A percentile compares a stretch with the other conserved stretches of the same genome.
Evolutionary conservation across 2,329 filamentous ascomycete species (phyloP).

Genomic region (Sclerotinia sclerotiorum): DNA sequence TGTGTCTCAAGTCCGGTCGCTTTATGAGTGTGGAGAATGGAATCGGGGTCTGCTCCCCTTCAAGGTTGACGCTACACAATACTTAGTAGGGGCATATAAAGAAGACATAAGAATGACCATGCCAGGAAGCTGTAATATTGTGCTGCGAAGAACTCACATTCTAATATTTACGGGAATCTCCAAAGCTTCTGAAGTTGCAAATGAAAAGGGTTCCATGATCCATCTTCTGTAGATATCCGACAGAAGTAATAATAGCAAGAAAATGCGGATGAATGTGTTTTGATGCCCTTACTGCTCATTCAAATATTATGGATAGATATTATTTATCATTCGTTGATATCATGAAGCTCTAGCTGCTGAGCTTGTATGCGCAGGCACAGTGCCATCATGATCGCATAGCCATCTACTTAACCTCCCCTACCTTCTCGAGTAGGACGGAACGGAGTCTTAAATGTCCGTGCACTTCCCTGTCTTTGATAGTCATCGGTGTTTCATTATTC

Average conservation of each 20-base stretch:
- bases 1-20: slow-evolving; percentile 76
- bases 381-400: too few species aligned
- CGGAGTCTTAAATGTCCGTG: too few species aligned
- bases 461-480: too few species aligned
- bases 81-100: slow-evolving; percentile 27
- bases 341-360: too few species aligned
- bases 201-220: slow-evolving; percentile 90
- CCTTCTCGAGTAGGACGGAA: too few species aligned
- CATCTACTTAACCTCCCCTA: too few species aligned
- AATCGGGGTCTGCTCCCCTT: slow-evolving; percentile 73
- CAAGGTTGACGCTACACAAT: slow-evolving; percentile 63
- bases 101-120: background rate
- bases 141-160: slow-evolving; percentile 48
- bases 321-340: too few species aligned
- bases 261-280: background rate
- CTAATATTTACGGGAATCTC: slow-evolving; percentile 69
- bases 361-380: too few species aligned
- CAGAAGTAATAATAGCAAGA: background rate
- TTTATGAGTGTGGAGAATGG: slow-evolving; percentile 76
- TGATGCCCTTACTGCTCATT: too few species aligned
- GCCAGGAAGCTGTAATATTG: background rate
- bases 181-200: slow-evolving; percentile 84
- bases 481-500: too few species aligned
- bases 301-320: too few species aligned
- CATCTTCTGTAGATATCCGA: slow-evolving; percentile 30